Evolutionary conservation across 2,329 filamentous ascomycete species (phyloP), one percentile per base, ranked within the genome.

Genomic region (Madurella mycetomatis): DNA sequence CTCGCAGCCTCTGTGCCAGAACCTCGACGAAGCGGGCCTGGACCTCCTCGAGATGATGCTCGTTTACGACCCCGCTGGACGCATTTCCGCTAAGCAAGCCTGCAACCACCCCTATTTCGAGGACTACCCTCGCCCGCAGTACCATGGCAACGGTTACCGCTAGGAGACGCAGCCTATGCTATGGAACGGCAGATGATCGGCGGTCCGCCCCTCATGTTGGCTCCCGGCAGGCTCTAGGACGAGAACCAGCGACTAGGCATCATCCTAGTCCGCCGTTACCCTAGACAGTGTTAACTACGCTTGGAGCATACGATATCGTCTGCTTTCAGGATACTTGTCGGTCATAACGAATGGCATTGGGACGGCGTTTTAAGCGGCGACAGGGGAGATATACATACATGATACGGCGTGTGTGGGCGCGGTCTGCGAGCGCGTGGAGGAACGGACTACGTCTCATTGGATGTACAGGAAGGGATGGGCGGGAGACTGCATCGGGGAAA

Each of bases 71-170:
- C 90, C 90, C 5, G 88, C 89, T 34, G 84, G 85, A 56, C 86
- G 90, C 59, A 88, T 95, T 62, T 92, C 88, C 9, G 90, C 90
- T 46, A 95, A 95, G 77, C 87, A 91, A 70, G 85, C 89, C n/a
- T 89, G 88, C 67, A 77, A 83, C 62, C 90, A 95, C 68, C 84
- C 87, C 5, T 95, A 94, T 75, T 94, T 95, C 61, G 71, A 73
- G 58, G 70, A 74, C 60, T 69, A 66, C 57, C 57, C 61, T 41
- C 64, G 64, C 49, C 47, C 59, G 39, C 52, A 60, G 47, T 55
- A 64, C 47, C 64, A 65, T 51, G 60, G 64, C 57, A 63, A 62
- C 47, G 63, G 62, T 55, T 69, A 70, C 62, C 64, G 65, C 64
- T 69, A 70, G 65, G 52, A 18, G 39, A 44, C 17, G 43, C 37